Conservation (phyloP, 768 basidiomycete species). For the Phylloporus sp. region DNA sequence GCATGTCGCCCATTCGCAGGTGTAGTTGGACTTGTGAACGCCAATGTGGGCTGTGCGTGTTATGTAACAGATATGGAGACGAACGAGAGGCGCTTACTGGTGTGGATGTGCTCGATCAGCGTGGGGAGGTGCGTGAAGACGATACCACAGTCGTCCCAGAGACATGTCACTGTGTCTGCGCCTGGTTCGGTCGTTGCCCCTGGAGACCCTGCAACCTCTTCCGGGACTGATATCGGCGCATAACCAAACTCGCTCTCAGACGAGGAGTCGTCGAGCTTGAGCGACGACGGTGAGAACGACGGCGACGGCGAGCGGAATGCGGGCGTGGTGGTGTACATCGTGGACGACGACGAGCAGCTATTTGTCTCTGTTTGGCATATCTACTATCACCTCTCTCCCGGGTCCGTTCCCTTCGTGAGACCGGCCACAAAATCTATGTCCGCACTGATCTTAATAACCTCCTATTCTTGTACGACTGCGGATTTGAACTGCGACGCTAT, state of each 20-base stretch:
- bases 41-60: constrained; percentile 66
- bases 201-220: constrained; percentile 20
- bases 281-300: constrained; percentile 34
- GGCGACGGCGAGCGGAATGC: constrained; percentile 41
- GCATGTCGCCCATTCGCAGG: constrained; percentile 88
- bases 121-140: constrained; percentile 71
- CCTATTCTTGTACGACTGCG: no score
- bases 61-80: background rate
- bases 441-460: no score
- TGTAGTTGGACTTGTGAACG: constrained; percentile 78
- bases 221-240: constrained; percentile 8
- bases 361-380: constrained; percentile 19
- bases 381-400: no score
- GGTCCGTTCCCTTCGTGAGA: no score
- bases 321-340: constrained; percentile 36
- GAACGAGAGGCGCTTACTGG: constrained; percentile 46
- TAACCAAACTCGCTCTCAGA: constrained; percentile 23
- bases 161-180: constrained; percentile 68
- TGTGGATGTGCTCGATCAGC: constrained; percentile 80
- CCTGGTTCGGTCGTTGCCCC: constrained; percentile 16
- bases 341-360: constrained; percentile 16
- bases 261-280: constrained; percentile 24
- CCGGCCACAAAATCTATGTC: no score
- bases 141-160: constrained; percentile 77
- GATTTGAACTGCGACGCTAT: no score